Evolutionary conservation across 495 filamentous ascomycete genomes (phyloP), one percentile per base, ranked within the genome.

Genomic region (Pyrenopolyporus hunteri): DNA sequence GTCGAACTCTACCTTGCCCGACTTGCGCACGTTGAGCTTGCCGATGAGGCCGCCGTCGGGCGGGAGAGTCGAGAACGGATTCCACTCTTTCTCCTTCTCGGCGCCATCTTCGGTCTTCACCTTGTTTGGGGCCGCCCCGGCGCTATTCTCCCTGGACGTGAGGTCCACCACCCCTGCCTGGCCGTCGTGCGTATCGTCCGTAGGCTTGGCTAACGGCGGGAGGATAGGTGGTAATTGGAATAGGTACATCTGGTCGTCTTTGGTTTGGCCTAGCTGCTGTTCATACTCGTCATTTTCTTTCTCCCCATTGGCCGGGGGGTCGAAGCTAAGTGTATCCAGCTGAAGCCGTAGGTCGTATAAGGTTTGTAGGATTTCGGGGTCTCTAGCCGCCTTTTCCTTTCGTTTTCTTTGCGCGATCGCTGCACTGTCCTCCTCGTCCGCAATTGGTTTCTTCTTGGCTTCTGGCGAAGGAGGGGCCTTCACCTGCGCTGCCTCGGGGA

Each of bases 201-300:
- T 36, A 13, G 58, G 64, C 29, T 76, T 76, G 1, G 63, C 55
- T 52, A 88, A 73, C 2, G 81, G 79, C 13, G 86, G 85, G 0
- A 87, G 71, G 11, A 84, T 75, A 9, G 82, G 81, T 14, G 86
- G 86, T 52, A 89, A 78, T 69, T 88, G 86, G 71, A 89, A 87
- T 43, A 88, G 76, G 50, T 85, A 87, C 54, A 86, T 70, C 40
- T 80, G 78, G 19, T 81, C 81, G 23, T 80, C 81, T 17, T 73
- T 73, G 14, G 62, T 70, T 29, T 72, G 47, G 3, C 20, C 57
- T 16, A 19, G 17, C n/a, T 60, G 16, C 4, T n/a, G 20, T 8
- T 31, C 37, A 4, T 53, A 17, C 14, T 48, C 25, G 2, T 44
- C 31, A 17, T 40, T 23, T 32, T 63, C 64, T 8, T 64, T 65